Conservation (phyloP, 2,329 filamentous ascomycete genomes). For the Monilinia laxa region DNA sequence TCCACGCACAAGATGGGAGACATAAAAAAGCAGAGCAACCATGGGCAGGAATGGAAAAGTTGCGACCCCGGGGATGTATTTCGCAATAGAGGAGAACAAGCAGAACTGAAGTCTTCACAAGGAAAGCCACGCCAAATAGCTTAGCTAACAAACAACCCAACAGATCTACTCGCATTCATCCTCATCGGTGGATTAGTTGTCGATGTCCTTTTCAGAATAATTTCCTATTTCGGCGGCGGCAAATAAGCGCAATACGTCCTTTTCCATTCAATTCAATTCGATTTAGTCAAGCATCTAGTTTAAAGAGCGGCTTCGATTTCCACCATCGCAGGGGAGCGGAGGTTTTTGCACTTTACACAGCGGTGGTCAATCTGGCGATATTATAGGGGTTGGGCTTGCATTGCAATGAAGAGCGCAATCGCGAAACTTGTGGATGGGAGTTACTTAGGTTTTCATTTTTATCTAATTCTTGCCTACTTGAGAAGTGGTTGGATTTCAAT, state of each 20-base stretch:
- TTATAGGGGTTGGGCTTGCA: constrained; percentile 2
- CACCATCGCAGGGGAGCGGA: neutral
- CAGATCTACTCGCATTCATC: constrained; percentile 9
- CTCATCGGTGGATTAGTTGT: constrained; percentile 8
- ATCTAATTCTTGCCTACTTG: neutral
- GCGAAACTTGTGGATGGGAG: constrained; percentile 9
- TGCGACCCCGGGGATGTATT: neutral
- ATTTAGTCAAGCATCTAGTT: neutral
- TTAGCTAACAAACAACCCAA: neutral
- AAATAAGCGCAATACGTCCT: constrained; percentile 2
- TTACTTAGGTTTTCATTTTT: constrained; percentile 2
- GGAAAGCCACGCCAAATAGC: neutral
- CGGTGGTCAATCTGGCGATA: neutral
- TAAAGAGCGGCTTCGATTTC: neutral
- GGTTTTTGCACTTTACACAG: neutral
- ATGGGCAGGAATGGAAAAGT: neutral
- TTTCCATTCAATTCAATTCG: neutral
- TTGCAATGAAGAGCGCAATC: neutral
- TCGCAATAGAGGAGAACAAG: neutral
- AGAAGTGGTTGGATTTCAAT: neutral
- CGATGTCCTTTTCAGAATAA: neutral
- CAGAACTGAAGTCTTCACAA: neutral
- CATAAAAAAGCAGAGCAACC: neutral
- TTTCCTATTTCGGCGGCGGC: constrained; percentile 5
- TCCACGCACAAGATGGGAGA: too few species aligned